A percentile compares a stretch with the other conserved stretches of the same genome.
phyloP scores from a whole-genome alignment of 179 eudicot genomes.

The Corrigiola litoralis region DNA sequence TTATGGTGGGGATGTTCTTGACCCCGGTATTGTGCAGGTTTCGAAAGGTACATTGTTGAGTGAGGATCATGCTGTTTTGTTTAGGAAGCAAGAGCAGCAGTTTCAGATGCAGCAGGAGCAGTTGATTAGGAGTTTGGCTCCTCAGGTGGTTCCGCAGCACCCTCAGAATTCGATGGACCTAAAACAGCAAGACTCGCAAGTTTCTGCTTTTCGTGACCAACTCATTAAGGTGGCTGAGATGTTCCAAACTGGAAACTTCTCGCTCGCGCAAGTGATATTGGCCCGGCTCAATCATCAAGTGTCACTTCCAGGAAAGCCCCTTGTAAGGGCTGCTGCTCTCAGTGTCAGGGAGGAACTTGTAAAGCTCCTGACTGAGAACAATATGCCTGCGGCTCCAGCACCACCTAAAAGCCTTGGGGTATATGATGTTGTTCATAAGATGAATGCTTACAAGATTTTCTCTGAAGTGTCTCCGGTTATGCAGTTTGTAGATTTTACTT shows the following conservation, averaged over 20 bases:
- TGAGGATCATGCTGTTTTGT: constrained; percentile 24
- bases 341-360: constrained; percentile 54
- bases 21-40: constrained; percentile 18
- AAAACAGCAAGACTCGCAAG: constrained; percentile 17
- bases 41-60: constrained; percentile 25
- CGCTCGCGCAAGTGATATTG: constrained; percentile 82
- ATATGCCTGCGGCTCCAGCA: constrained; percentile 8
- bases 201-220: constrained; percentile 47
- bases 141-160: constrained; percentile 12
- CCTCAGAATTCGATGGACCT: background rate
- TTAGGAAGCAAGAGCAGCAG: constrained; percentile 19
- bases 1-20: constrained; percentile 16
- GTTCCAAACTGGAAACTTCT: constrained; percentile 46
- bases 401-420: constrained; percentile 26
- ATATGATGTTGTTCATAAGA: constrained; percentile 46
- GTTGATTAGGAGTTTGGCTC: constrained; percentile 1
- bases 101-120: constrained; percentile 19
- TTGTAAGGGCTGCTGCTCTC: constrained; percentile 49
- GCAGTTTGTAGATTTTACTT: constrained; percentile 69
- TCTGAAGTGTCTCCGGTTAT: constrained; percentile 69
- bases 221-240: constrained; percentile 49
- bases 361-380: constrained; percentile 28
- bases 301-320: constrained; percentile 55
- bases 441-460: constrained; percentile 59
- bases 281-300: constrained; percentile 95